Conservation (phyloP, 192 early-diverging fungal species). For the Gamsiella multidivaricata region DNA sequence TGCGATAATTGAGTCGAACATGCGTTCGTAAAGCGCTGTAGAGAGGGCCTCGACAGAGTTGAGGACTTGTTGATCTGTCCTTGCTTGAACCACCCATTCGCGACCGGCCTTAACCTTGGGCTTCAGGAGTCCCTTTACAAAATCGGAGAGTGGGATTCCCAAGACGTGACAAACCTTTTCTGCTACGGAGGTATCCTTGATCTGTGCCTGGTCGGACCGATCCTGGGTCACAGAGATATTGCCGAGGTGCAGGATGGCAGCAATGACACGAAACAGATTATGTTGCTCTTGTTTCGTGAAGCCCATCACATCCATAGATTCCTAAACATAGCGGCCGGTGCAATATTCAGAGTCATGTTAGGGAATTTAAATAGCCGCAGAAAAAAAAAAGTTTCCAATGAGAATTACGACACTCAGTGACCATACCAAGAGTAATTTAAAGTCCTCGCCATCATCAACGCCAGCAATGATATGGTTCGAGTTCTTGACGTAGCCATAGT, state of each 20-base stretch:
- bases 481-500: constrained; percentile 86
- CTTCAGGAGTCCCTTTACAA: constrained; percentile 85
- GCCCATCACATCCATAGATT: constrained; percentile 86
- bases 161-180: constrained; percentile 96
- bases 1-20: constrained; percentile 92
- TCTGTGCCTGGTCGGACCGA: constrained; percentile 88
- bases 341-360: not conserved
- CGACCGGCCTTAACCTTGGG: constrained; percentile 95
- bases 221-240: constrained; percentile 87
- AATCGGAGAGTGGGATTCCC: constrained; percentile 88
- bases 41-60: constrained; percentile 93
- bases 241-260: constrained; percentile 92
- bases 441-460: constrained; percentile 91
- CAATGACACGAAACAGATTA: constrained; percentile 85
- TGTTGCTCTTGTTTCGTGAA: constrained; percentile 80
- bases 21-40: constrained; percentile 93
- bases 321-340: constrained; percentile 57
- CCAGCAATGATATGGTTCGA: constrained; percentile 92
- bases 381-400: too few relatives aligned
- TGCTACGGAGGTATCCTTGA: constrained; percentile 76
- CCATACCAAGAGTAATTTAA: constrained; percentile 72
- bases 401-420: too few relatives aligned
- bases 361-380: too few relatives aligned
- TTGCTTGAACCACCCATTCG: constrained; percentile 94
- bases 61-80: constrained; percentile 86